Evolutionary conservation across 805 yeast species (phyloP), one percentile per base, ranked within the genome.

Genomic region (Candida ponderosae): DNA sequence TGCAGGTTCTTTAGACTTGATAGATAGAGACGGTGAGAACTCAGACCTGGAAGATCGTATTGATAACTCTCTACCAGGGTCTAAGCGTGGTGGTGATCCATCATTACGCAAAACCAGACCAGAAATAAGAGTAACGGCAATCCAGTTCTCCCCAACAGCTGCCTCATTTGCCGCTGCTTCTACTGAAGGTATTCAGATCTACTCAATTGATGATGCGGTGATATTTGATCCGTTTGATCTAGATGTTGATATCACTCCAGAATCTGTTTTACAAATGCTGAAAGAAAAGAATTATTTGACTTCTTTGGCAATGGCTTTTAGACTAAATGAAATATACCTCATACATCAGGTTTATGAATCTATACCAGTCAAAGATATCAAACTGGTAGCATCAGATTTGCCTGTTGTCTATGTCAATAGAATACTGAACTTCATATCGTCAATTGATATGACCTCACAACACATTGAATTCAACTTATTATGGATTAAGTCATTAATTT

Each of bases 171-270:
- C 95, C 1, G 95, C 95, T 31, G 93, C 96, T 0, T 80, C 96
- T 1, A 93, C 98, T 0, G 97, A 90, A 57, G 98, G 98, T 8
- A 64, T 93, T 33, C 65, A 88, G 39, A 66, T 93, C 2, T 93
- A 74, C 56, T 81, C 95, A 2, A 74, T 88, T 29, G 94, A 90
- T 57, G 79, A 79, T 35, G 64, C 74, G 10, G 61, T 81, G 35
- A 63, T 79, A 21, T 93, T 93, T 55, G 98, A 93, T 65, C 98
- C 98, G 26, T 86, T 86, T 56, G 97, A 93, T 57, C 70, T 93
- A 54, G 97, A 90, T 55, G 67, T 88, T 33, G 97, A 93, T 50
- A 77, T 90, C 21, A 93, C 98, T 0, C 94, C 96, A 1, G 83
- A 76, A 33, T 65, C 83, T 5, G 81, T 88, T 0, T 40, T 76